Evolutionary conservation across 2,329 filamentous ascomycete species (phyloP).

Genomic region (Venturia pyrina): DNA sequence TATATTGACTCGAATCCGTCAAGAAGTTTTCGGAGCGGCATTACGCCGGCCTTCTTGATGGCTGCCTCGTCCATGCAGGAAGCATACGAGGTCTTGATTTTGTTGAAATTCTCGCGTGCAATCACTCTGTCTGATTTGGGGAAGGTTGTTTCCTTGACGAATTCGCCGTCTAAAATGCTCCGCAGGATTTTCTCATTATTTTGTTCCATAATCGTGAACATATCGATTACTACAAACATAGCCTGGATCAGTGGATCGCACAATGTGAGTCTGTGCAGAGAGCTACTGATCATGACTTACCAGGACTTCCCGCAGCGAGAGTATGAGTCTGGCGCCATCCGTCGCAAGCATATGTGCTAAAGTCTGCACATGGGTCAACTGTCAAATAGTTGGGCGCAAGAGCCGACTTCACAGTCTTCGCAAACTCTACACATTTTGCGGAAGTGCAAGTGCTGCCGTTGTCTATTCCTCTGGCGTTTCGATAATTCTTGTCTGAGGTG

Average conservation of each 20-base stretch:
- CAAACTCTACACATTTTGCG: background rate
- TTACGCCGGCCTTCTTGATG: constrained; percentile 44
- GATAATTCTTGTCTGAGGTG: background rate
- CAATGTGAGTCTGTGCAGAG: background rate
- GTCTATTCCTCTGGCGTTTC: background rate
- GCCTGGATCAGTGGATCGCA: background rate
- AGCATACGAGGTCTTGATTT: constrained; percentile 53
- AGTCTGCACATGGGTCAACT: constrained; percentile 59
- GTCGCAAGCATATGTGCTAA: constrained; percentile 56
- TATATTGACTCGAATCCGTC: constrained; percentile 22
- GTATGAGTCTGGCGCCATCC: constrained; percentile 5
- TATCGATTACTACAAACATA: background rate
- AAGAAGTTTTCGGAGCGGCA: constrained; percentile 47
- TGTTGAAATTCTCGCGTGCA: constrained; percentile 55
- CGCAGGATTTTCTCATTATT: background rate
- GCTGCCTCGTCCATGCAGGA: constrained; percentile 54
- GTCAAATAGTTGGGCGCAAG: constrained; percentile 51
- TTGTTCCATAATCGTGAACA: constrained; percentile 1
- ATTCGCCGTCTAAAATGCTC: constrained; percentile 7
- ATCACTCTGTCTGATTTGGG: background rate
- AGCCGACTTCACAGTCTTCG: constrained; percentile 46
- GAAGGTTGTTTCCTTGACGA: background rate
- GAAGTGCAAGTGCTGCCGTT: background rate
- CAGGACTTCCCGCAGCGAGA: background rate
- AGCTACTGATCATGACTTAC: background rate